Base-by-base conservation (phyloP, 2,329 filamentous ascomycete species). In the Aspergillus amoenus region DNA sequence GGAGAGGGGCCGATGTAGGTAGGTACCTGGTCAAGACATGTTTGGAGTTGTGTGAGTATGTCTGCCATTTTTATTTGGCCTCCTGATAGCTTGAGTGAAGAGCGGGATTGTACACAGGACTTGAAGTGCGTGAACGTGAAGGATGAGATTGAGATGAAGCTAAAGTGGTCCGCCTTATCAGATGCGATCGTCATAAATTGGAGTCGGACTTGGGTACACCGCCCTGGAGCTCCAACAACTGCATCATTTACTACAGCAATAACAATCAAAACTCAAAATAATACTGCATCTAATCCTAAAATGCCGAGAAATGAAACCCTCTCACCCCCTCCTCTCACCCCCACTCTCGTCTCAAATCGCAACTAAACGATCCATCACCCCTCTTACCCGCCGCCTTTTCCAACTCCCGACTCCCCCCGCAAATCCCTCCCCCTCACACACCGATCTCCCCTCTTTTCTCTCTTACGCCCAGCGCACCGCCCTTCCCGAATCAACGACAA, bases 11-110 rank as follows among this genome's bases (percentile, higher is more conserved):
- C 3, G 15, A 11, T 22, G 39, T 34, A 15, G 17, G 37, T n/a
- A 54, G 40, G 44, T 69, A 78, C 77, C 64, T 81, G 79, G 63
- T 81, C 78, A 40, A 80, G 75, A 63, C 78, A 80, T 54, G 78
- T 79, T 70, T 81, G 79, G 39, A 81, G 73, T 58, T 81, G 78
- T 17, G 79, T 81, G 39, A 81, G 68, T 32, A 79, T 77, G 64
- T 81, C 79, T 18, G 76, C 76, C 77, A 79, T 61, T 15, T 47
- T 5, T 3, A 2, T 11, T 37, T 15, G 12, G 34, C 34, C n/a
- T 4, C n/a, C 15, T 37, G 32, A 13, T 6, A 4, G 6, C 15
- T 13, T 15, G 12, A 15, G 15, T 2, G 32, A 37, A 37, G 12
- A n/a, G 34, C 15, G 15, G 34, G n/a, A 3, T 5, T 37, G 34